phyloP scores from a whole-genome alignment of 768 basidiomycete genomes.

The Naganishia antarctica region DNA sequence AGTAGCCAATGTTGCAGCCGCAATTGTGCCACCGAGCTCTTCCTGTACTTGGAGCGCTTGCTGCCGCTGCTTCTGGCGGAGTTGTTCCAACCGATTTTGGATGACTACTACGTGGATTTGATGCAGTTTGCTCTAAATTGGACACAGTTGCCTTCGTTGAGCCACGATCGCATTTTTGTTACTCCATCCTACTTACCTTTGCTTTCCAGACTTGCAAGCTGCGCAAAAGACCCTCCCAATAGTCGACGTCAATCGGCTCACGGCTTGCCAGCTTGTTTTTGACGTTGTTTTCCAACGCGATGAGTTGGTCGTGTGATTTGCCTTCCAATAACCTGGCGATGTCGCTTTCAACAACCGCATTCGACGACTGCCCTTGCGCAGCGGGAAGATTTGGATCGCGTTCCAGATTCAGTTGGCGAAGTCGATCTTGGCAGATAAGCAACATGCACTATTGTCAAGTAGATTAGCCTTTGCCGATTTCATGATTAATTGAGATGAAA shows the following conservation, averaged over 20 bases:
- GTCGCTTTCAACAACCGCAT: constrained; percentile 70
- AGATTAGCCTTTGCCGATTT: constrained; percentile 14
- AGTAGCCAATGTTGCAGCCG: constrained; percentile 57
- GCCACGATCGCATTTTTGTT: too few relatives aligned
- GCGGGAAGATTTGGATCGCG: constrained; percentile 50
- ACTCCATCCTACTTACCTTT: constrained; percentile 59
- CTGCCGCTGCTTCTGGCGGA: constrained; percentile 90
- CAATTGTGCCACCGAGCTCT: constrained; percentile 57
- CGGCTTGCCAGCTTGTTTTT: constrained; percentile 83
- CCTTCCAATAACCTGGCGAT: constrained; percentile 74
- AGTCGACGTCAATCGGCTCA: constrained; percentile 93
- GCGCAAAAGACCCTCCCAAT: constrained; percentile 90
- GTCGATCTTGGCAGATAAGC: constrained; percentile 85
- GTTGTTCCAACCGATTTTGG: constrained; percentile 88
- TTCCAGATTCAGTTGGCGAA: constrained; percentile 67
- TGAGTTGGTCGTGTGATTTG: constrained; percentile 79
- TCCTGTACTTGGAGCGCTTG: constrained; percentile 91
- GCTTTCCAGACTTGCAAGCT: constrained; percentile 95
- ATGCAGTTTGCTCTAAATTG: constrained; percentile 74
- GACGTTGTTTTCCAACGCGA: constrained; percentile 73
- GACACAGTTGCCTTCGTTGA: too few relatives aligned
- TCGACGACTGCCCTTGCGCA: constrained; percentile 38
- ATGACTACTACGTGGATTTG: constrained; percentile 92
- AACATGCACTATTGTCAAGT: constrained; percentile 73
- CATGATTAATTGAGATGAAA: constrained; percentile 34